phyloP scores from a whole-genome alignment of 257 asterid genomes.

The Anisodus tanguticus region DNA sequence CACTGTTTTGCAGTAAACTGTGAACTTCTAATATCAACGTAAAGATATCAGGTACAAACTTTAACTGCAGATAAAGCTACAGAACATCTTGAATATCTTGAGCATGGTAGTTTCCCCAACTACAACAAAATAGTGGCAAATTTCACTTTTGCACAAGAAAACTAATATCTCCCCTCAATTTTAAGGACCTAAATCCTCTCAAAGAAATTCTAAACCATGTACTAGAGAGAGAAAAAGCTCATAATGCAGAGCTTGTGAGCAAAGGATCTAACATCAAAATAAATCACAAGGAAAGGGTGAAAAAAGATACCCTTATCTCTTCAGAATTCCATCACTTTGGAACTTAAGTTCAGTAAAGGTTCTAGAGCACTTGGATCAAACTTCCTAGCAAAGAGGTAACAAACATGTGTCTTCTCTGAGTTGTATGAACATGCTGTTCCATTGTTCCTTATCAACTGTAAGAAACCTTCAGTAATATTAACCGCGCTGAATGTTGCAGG shows the following conservation, averaged over 20 bases:
- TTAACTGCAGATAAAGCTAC: background rate
- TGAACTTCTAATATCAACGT: background rate
- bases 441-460: constrained; percentile 60
- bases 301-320: constrained; percentile 25
- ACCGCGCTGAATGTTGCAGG: constrained; percentile 68
- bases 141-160: background rate
- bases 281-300: constrained; percentile 26
- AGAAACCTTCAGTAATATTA: constrained; percentile 57
- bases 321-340: constrained; percentile 74
- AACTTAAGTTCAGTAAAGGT: constrained; percentile 63
- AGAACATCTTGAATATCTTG: background rate
- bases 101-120: background rate
- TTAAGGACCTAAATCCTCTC: constrained; percentile 21
- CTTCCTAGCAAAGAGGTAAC: constrained; percentile 91
- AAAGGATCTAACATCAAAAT: constrained; percentile 18
- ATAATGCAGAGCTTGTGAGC: background rate
- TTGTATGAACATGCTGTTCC: constrained; percentile 68
- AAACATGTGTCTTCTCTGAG: constrained; percentile 44
- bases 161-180: background rate
- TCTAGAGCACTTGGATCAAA: constrained; percentile 70
- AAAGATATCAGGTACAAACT: constrained; percentile 4
- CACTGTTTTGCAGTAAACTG: background rate
- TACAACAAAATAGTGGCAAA: constrained; percentile 10
- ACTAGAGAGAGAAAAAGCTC: background rate
- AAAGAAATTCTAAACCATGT: constrained; percentile 25